Evolutionary conservation across 345 rosid genomes (phyloP).

Genomic region (Lepidium africanum): DNA sequence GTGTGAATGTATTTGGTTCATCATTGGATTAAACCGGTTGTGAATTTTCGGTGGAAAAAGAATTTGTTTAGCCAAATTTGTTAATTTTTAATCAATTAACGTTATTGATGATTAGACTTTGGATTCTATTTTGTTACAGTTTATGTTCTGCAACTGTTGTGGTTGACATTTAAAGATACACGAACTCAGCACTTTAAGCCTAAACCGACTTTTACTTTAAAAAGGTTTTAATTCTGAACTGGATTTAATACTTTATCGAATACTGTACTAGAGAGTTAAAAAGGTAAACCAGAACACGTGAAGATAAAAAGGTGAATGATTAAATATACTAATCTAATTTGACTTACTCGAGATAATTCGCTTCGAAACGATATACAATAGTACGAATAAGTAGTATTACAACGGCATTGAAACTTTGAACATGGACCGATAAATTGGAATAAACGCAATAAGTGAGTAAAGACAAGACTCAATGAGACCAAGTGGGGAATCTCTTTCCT

Average conservation of each 20-base stretch:
- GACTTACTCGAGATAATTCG: conserved; percentile 11
- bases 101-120: conserved; percentile 2
- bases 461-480: conserved; percentile 18
- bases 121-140: conserved; percentile 7
- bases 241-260: not conserved
- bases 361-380: not conserved
- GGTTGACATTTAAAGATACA: conserved; percentile 22
- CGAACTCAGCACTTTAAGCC: conserved; percentile 7
- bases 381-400: not conserved
- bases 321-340: not conserved
- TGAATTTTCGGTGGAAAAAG: conserved; percentile 4
- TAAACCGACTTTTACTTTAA: conserved; percentile 14
- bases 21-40: conserved; percentile 1
- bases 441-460: not conserved
- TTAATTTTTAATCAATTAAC: not conserved
- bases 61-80: not conserved
- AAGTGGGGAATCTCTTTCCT: conserved; percentile 28
- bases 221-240: conserved; percentile 1
- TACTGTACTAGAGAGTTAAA: not conserved
- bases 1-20: not conserved
- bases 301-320: not conserved
- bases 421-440: conserved; percentile 18
- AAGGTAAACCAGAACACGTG: conserved; percentile 24
- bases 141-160: not conserved
- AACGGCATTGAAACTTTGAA: conserved; percentile 10